Evolutionary conservation across 352 stramenopile species (phyloP), one percentile per base, ranked within the genome.

Genomic region (Poterioochromonas sp.): DNA sequence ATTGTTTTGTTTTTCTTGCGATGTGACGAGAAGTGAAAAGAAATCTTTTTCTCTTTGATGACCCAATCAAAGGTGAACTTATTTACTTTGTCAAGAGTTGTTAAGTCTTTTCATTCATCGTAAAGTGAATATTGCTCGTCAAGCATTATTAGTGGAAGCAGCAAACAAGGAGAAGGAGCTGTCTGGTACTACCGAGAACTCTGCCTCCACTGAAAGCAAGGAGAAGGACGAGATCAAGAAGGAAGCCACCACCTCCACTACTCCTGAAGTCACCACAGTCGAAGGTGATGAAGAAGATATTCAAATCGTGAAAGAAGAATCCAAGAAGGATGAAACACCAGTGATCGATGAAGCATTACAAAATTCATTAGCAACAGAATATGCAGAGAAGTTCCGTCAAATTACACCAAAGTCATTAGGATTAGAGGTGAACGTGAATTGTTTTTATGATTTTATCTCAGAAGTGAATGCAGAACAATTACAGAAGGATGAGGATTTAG

Each of bases 31-130:
- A 44, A 83, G 44, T 15, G 39, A 12, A 80, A 94, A 76, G 81
- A 82, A 0, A 87, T 86, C 62, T 93, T 95, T 85, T 90, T 95
- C 76, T 63, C 77, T 5, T 87, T 95, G 12, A 93, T 97, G 83
- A 78, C 87, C 0, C 78, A 92, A 76, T 87, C 90, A 34, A 87
- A 87, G 0, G 78, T 89, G 69, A 92, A 35, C 29, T 8, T 74
- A 74, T 39, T 11, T 54, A 18, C 37, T 74, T 35, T 15, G 65
- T 8, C 5, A 74, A n/a, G 65, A 74, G 40, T 35, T 74, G 39
- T 12, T 74, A 1, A 12, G 40, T 12, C 8, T 54, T 1, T 74
- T 58, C 29, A 41, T 71, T 41, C 62, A 71, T 8, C 2, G 62
- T 26, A 71, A 71, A 8, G 62, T 71, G 11, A 71, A 71, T 44